These are phyloP conservation scores for Monosporascus sp. DNA, from an alignment of 2,329 filamentous ascomycete genomes.

Conservation along the genomic window DNA sequence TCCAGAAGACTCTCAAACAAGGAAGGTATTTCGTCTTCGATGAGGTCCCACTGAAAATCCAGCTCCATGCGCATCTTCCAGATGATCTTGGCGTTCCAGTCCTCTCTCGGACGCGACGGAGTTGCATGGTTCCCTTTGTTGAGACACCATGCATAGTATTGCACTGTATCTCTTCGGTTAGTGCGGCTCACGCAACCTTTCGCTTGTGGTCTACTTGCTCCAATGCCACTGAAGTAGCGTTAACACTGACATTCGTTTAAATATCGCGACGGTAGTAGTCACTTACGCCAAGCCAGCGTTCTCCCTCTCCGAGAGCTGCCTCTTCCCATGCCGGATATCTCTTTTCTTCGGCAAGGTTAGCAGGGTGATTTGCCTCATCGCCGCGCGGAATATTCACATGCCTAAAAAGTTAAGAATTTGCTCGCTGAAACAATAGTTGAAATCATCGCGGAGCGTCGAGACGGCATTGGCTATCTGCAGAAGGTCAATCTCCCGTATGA, in stretches of 20 bases:
- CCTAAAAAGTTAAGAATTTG: slow-evolving; percentile 5
- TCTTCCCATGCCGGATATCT: slow-evolving; percentile 6
- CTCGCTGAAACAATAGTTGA: slow-evolving; percentile 9
- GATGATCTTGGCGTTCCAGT: slow-evolving; percentile 29
- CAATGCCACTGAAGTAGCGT: background rate
- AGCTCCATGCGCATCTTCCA: slow-evolving; percentile 28
- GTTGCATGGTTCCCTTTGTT: slow-evolving; percentile 23
- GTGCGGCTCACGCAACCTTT: background rate
- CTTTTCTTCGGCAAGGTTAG: slow-evolving; percentile 4
- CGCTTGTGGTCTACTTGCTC: background rate
- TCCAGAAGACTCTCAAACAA: slow-evolving; percentile 10
- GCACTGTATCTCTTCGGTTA: slow-evolving; percentile 9
- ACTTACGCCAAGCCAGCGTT: slow-evolving; percentile 14
- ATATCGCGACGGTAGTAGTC: background rate
- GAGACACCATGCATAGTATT: slow-evolving; percentile 26
- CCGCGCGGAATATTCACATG: background rate
- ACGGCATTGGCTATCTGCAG: slow-evolving; percentile 6
- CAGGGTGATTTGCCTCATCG: background rate
- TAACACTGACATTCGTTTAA: background rate
- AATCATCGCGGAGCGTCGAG: background rate
- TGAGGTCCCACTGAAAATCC: slow-evolving; percentile 20
- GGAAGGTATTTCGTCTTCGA: slow-evolving; percentile 22
- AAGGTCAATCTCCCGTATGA: background rate
- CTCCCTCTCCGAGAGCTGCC: slow-evolving; percentile 11
- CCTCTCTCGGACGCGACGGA: slow-evolving; percentile 5